A percentile compares a stretch with the other conserved stretches of the same genome.
phyloP scores from a whole-genome alignment of 331 rosid genomes.

The Ulmus americana region DNA sequence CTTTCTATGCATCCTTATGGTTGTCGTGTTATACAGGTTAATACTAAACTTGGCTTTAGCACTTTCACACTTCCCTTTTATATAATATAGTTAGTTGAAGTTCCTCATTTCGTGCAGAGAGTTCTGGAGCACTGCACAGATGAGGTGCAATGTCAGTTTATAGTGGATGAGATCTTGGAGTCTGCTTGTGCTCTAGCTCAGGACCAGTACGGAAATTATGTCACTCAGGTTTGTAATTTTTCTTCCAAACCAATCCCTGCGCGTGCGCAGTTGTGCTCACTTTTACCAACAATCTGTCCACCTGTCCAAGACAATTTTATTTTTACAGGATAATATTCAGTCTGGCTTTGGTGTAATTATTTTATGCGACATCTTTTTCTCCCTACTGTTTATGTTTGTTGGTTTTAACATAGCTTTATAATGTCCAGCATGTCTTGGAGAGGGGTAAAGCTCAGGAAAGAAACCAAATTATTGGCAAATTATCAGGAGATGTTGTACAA shows the following conservation, averaged over 20 bases:
- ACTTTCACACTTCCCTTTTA: slow-evolving; percentile 7
- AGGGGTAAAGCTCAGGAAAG: slow-evolving; percentile 54
- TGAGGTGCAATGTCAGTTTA: slow-evolving; percentile 50
- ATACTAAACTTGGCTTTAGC: not conserved
- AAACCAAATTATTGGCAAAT: slow-evolving; percentile 48
- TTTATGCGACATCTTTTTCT: slow-evolving; percentile 30
- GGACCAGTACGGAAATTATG: slow-evolving; percentile 93
- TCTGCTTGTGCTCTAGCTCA: slow-evolving; percentile 67
- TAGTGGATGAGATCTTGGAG: slow-evolving; percentile 74
- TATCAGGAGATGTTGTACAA: slow-evolving; percentile 46
- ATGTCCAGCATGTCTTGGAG: slow-evolving; percentile 55
- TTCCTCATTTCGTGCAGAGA: slow-evolving; percentile 47
- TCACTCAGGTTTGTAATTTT: slow-evolving; percentile 51
- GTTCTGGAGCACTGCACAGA: slow-evolving; percentile 76
- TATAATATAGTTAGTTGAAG: slow-evolving; percentile 2
- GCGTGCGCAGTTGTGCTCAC: too few relatives aligned
- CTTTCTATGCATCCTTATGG: slow-evolving; percentile 94
- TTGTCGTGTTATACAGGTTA: slow-evolving; percentile 90
- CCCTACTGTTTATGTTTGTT: not conserved
- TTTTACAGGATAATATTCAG: too few relatives aligned
- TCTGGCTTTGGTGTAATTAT: not conserved
- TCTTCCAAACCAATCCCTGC: too few relatives aligned
- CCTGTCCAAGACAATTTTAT: too few relatives aligned
- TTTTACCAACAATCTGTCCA: too few relatives aligned
- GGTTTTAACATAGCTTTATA: slow-evolving; percentile 4